Percentiles rank a stretch among this genome's conserved stretches.
Evolutionary conservation across 306 rosid species (phyloP).

Genomic region (Lagenaria siceraria): DNA sequence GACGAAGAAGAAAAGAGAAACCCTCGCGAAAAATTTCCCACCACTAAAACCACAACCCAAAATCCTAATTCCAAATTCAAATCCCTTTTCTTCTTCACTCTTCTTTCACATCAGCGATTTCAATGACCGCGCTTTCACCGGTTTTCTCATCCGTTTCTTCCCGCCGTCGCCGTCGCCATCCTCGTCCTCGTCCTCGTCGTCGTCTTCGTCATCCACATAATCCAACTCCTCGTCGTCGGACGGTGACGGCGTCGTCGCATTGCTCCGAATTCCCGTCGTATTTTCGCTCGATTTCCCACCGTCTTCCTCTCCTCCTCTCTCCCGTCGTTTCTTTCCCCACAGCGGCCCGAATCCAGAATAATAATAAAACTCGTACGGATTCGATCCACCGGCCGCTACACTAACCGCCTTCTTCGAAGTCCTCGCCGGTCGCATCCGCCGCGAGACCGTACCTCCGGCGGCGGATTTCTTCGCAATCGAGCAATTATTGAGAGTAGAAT

Average conservation of each 20-base stretch:
- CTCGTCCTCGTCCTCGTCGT: conserved; percentile 16
- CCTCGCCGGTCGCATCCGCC: not conserved
- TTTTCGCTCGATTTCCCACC: not conserved
- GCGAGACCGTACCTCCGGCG: not conserved
- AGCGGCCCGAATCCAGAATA: conserved; percentile 78
- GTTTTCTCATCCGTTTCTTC: conserved; percentile 60
- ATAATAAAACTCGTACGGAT: conserved; percentile 58
- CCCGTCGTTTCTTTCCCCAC: conserved; percentile 52
- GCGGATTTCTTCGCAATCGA: conserved; percentile 15
- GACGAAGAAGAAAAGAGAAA: not conserved
- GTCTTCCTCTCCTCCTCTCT: conserved; percentile 18
- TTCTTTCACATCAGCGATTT: conserved; percentile 63
- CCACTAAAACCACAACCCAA: not conserved
- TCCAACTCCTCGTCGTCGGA: conserved; percentile 24
- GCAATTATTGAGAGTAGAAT: not conserved
- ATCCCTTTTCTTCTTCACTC: not conserved
- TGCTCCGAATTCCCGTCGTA: conserved; percentile 4
- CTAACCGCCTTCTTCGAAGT: not conserved
- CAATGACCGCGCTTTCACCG: conserved; percentile 73
- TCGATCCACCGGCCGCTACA: conserved; percentile 8
- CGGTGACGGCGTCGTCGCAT: conserved; percentile 5
- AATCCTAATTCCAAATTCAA: not conserved
- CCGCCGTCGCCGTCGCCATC: conserved; percentile 20
- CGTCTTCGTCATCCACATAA: conserved; percentile 26
- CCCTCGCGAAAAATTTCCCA: not conserved